Evolutionary conservation across 257 asterid genomes (phyloP).

Genomic region (Plantago ovata): DNA sequence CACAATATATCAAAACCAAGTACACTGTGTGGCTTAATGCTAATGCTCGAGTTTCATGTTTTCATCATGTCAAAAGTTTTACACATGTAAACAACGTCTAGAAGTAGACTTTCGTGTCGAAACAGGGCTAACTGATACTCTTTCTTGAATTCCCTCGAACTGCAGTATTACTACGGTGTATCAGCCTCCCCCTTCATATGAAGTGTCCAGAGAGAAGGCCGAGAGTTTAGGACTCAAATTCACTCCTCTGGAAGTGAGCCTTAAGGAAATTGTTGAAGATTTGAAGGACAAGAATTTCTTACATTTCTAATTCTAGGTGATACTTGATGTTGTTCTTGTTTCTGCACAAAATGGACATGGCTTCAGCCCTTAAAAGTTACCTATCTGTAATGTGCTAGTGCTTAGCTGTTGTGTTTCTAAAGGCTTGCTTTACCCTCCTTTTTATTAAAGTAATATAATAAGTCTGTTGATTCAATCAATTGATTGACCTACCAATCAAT

Average conservation of each 20-base stretch:
- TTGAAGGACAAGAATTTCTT: conserved; percentile 30
- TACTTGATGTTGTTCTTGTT: background rate
- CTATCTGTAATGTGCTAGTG: background rate
- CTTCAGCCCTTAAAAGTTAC: too few relatives aligned
- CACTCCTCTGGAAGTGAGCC: conserved; percentile 35
- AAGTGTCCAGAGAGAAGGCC: conserved; percentile 35
- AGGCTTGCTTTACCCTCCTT: too few relatives aligned
- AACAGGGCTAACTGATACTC: background rate
- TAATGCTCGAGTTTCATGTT: too few relatives aligned
- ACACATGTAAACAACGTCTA: background rate
- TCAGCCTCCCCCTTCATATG: conserved; percentile 10
- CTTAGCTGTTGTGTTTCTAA: too few relatives aligned
- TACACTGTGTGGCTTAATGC: too few relatives aligned
- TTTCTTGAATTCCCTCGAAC: background rate
- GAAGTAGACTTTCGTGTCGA: too few relatives aligned
- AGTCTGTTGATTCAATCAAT: too few relatives aligned
- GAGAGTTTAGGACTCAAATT: conserved; percentile 30
- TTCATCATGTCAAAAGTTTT: too few relatives aligned
- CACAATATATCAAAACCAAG: too few relatives aligned
- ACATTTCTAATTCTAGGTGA: background rate
- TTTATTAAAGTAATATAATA: too few relatives aligned
- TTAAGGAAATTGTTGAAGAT: conserved; percentile 34
- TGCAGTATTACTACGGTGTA: conserved; percentile 31
- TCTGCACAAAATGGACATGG: too few relatives aligned
- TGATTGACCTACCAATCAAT: too few relatives aligned